phyloP scores from a whole-genome alignment of 2,329 filamentous ascomycete genomes.

The Colletotrichum sidae region DNA sequence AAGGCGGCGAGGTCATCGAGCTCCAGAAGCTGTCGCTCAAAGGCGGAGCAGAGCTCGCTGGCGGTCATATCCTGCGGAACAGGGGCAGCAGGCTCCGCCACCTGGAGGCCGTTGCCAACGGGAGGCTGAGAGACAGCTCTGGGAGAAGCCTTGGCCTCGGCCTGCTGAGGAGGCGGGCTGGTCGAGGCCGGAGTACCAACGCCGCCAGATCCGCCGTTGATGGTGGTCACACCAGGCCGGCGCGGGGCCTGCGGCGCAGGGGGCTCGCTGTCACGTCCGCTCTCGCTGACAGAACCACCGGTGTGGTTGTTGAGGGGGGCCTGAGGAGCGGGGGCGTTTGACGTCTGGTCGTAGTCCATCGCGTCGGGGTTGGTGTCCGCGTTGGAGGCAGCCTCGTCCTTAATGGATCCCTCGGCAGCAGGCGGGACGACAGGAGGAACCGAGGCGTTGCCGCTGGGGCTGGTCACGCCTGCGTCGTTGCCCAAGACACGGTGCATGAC shows the following conservation, averaged over 20 bases:
- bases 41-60: constrained; percentile 67
- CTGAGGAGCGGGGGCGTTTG: constrained; percentile 48
- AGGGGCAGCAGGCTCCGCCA: constrained; percentile 40
- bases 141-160: constrained; percentile 53
- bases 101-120: constrained; percentile 39
- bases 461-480: constrained; percentile 58
- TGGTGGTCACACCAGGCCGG: constrained; percentile 67
- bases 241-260: constrained; percentile 57
- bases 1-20: constrained; percentile 71
- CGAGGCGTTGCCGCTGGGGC: constrained; percentile 45
- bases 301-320: constrained; percentile 36
- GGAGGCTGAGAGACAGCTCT: constrained; percentile 28
- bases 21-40: constrained; percentile 70
- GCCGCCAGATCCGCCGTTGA: constrained; percentile 67
- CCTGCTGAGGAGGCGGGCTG: constrained; percentile 52
- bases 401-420: constrained; percentile 54
- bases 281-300: constrained; percentile 48
- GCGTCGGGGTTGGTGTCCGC: constrained; percentile 65
- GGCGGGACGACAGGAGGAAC: constrained; percentile 44
- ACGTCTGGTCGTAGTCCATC: constrained; percentile 68
- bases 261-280: constrained; percentile 65
- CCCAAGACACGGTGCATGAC: constrained; percentile 72
- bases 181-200: constrained; percentile 59
- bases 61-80: constrained; percentile 65
- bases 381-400: constrained; percentile 67